Conservation (phyloP, 2,329 filamentous ascomycete genomes). For the Rhynchosporium graminicola region DNA sequence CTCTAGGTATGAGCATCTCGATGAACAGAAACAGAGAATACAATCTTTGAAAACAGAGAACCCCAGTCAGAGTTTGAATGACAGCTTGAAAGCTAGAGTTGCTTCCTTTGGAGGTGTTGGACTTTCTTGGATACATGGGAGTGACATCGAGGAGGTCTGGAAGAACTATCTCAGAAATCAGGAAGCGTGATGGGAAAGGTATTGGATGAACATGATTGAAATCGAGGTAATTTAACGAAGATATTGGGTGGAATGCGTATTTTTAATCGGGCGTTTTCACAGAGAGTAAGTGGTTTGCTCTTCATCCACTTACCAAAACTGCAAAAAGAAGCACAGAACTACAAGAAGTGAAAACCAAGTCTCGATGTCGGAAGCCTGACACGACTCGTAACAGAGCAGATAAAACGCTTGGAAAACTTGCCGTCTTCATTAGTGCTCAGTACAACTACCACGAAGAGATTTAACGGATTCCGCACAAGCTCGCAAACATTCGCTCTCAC, state of each 20-base stretch:
- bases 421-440: conserved; percentile 49
- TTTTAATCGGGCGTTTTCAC: not conserved
- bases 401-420: not conserved
- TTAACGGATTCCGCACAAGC: conserved; percentile 57
- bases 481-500: conserved; percentile 56
- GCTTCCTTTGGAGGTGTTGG: conserved; percentile 40
- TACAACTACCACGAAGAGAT: conserved; percentile 54
- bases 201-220: not conserved
- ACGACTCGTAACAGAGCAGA: not conserved
- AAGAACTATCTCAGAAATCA: conserved; percentile 8
- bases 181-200: not conserved
- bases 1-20: conserved; percentile 41
- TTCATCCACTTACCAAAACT: not conserved
- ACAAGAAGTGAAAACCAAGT: not conserved
- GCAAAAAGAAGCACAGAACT: conserved; percentile 5
- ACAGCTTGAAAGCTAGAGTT: conserved; percentile 38
- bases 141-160: conserved; percentile 45
- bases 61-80: conserved; percentile 37
- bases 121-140: conserved; percentile 46
- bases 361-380: not conserved
- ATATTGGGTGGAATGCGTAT: no score
- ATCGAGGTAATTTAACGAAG: not conserved
- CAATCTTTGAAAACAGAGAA: conserved; percentile 27
- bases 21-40: conserved; percentile 29
- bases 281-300: not conserved